Evolutionary conservation across 768 basidiomycete species (phyloP), one percentile per base, ranked within the genome.

Genomic region (Artomyces pyxidatus): DNA sequence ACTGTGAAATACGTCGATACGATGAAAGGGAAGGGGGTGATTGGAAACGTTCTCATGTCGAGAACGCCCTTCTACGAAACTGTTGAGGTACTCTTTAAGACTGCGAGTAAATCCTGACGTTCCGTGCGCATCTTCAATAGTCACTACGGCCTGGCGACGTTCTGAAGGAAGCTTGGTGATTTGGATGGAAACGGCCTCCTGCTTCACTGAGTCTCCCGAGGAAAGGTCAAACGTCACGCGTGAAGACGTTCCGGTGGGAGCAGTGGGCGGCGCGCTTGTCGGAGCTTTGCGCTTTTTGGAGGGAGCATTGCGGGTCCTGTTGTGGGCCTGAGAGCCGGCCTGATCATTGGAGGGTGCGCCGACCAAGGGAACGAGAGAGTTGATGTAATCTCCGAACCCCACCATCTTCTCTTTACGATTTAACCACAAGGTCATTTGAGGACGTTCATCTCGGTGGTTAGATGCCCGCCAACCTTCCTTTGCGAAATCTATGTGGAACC

Each of bases 401-500:
- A 38, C 43, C 2, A 54, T 27, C 11, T 45, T 46, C 35, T 61
- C 59, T 21, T 50, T 42, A 1, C 58, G 50, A 6, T 10, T 10
- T 3, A 61, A 41, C 59, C 59, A 61, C 4, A 35, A 39, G 0
- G 50, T 52, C 59, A 66, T 65, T 27, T 65, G 59, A 2, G 45
- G 29, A n/a, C 56, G 41, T 37, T 60, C 61, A 37, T 65, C 59
- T 14, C 43, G 25, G 16, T 52, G 50, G 35, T 64, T 65, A 8
- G 53, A 56, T 1, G 62, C 61, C 11, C 47, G 50, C 43, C 62
- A 68, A 0, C 54, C 59, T 6, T 55, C 28, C 49, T 68, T 65
- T 4, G 59, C 59, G 19, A 58, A 56, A 14, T 60, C 57, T 16
- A 64, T 65, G 28, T 61, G 60, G 0, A 63, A 51, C 1, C 58